phyloP scores from a whole-genome alignment of 2,329 filamentous ascomycete genomes.

The Periconia sp. region DNA sequence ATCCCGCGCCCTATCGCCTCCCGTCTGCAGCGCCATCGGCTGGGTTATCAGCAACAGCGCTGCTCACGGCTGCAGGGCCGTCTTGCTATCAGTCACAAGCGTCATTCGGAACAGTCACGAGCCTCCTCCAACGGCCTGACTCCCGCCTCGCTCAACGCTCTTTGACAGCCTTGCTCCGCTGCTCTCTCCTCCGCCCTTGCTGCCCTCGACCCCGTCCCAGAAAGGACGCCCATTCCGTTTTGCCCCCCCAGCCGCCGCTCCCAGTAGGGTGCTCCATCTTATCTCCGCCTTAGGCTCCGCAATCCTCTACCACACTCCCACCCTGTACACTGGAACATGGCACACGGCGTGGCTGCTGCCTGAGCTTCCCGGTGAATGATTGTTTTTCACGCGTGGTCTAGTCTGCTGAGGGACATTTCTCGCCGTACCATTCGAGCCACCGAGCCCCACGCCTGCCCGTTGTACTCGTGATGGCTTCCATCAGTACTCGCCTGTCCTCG shows the following conservation, averaged over 20 bases:
- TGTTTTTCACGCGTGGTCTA: constrained; percentile 31
- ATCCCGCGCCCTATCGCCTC: constrained; percentile 8
- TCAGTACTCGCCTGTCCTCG: constrained; percentile 38
- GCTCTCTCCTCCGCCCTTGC: constrained; percentile 3
- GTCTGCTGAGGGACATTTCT: constrained; percentile 35
- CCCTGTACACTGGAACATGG: constrained; percentile 23
- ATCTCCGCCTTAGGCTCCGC: constrained; percentile 31
- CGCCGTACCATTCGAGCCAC: constrained; percentile 31
- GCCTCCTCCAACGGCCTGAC: constrained; percentile 25
- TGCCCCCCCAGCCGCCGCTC: constrained; percentile 13
- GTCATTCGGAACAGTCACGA: constrained; percentile 43
- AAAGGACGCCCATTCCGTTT: constrained; percentile 13
- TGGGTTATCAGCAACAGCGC: constrained; percentile 8
- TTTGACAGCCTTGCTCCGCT: constrained; percentile 25
- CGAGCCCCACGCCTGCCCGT: constrained; percentile 25
- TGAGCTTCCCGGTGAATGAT: constrained; percentile 29
- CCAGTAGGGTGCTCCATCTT: constrained; percentile 39
- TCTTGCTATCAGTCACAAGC: constrained; percentile 35
- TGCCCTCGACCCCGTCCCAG: constrained; percentile 1
- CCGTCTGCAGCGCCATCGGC: constrained; percentile 16
- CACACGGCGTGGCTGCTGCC: constrained; percentile 44
- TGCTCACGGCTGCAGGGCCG: constrained; percentile 26
- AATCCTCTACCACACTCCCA: constrained; percentile 17
- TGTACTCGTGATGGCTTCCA: constrained; percentile 48
- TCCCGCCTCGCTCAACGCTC: constrained; percentile 25